These are phyloP conservation scores for Oryza rufipogon DNA, from an alignment of 176 grass and related monocot species.

Conservation along the genomic window DNA sequence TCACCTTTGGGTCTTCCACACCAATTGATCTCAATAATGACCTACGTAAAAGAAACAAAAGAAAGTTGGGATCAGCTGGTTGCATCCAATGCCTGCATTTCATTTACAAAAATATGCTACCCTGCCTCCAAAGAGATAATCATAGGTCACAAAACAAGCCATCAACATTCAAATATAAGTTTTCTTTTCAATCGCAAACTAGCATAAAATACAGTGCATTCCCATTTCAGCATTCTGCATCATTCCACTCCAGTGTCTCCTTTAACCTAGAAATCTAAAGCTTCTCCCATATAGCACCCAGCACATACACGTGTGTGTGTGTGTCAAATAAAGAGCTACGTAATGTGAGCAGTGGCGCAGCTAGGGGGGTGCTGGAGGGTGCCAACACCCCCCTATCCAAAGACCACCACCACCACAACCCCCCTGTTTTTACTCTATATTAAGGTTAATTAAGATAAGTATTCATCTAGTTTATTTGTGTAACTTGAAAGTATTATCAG, in stretches of 20 bases:
- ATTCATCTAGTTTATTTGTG: no score
- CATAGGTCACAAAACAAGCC: background rate
- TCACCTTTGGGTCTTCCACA: conserved; percentile 53
- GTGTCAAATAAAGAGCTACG: background rate
- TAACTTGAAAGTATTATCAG: no score
- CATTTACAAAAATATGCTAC: background rate
- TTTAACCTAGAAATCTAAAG: background rate
- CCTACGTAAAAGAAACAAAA: conserved; percentile 32
- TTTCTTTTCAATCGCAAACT: background rate
- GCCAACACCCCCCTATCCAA: no score
- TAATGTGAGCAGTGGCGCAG: background rate
- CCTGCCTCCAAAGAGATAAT: background rate
- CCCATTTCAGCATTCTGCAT: background rate
- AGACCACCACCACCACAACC: no score
- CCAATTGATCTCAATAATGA: conserved; percentile 60
- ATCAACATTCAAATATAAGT: background rate
- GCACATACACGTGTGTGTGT: no score
- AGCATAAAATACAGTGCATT: background rate
- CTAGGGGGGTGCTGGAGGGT: no score
- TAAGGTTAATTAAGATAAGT: no score
- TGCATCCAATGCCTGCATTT: background rate
- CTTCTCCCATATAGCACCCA: background rate
- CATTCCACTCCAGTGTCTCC: background rate
- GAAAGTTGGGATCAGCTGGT: conserved; percentile 5
- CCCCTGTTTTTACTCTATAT: no score